These are phyloP conservation scores for Kodamaea jinghongensis DNA, from an alignment of 805 yeast genomes.

Conservation along the genomic window DNA sequence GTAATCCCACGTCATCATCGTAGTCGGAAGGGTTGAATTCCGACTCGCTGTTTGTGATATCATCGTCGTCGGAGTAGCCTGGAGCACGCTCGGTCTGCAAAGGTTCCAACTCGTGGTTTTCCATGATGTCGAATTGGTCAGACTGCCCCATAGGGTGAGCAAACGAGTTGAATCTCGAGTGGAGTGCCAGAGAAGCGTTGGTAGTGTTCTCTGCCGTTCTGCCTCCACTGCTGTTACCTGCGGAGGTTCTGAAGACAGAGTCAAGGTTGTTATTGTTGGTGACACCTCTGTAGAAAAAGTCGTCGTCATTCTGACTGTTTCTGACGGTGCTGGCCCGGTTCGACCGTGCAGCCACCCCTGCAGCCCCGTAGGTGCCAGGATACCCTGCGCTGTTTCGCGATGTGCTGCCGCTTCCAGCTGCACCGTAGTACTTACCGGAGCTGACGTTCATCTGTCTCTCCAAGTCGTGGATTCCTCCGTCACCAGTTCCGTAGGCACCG, in stretches of 20 bases:
- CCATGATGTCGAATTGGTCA: constrained; percentile 22
- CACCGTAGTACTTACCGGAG: constrained; percentile 16
- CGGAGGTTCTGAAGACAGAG: constrained; percentile 28
- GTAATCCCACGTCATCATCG: constrained; percentile 16
- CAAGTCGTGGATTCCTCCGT: constrained; percentile 22
- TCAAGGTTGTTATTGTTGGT: constrained; percentile 42
- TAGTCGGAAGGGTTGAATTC: constrained; percentile 20
- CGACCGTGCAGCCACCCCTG: constrained; percentile 9
- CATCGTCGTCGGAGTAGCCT: constrained; percentile 4
- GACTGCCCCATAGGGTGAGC: constrained; percentile 22
- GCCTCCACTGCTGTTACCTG: constrained; percentile 9
- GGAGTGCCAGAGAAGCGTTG: constrained; percentile 15
- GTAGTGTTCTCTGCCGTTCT: constrained; percentile 9
- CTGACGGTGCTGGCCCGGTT: constrained; percentile 7
- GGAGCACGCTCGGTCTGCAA: constrained; percentile 1
- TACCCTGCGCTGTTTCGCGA: constrained; percentile 7
- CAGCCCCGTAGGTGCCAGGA: constrained; percentile 11
- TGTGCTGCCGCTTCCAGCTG: constrained; percentile 12
- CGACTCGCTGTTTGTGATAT: constrained; percentile 5
- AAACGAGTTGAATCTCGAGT: constrained; percentile 27
- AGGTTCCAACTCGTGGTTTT: constrained; percentile 13
- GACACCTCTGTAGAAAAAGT: constrained; percentile 43
- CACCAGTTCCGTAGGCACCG: constrained; percentile 4
- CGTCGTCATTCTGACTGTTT: constrained; percentile 18
- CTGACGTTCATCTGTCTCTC: constrained; percentile 23